Evolutionary conservation across 1,284 basidiomycete species (phyloP).

Genomic region (Marasmius tenuissimus): DNA sequence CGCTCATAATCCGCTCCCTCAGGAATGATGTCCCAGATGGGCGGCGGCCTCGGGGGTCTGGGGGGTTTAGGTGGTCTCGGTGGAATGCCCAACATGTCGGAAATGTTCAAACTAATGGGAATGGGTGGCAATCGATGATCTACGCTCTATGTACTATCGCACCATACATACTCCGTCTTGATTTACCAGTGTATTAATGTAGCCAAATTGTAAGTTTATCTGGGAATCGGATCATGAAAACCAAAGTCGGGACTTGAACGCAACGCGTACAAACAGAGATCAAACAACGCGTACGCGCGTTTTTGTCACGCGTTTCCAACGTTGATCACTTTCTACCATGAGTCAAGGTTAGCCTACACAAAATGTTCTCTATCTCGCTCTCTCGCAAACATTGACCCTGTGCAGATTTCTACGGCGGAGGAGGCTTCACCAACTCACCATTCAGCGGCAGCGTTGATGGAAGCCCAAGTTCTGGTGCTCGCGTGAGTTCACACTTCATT

Average conservation of each 20-base stretch:
- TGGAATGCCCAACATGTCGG: constrained; percentile 61
- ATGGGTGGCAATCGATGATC: constrained; percentile 51
- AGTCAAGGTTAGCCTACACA: not conserved
- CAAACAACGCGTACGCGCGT: not conserved
- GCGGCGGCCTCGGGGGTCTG: constrained; percentile 51
- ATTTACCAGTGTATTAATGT: not conserved
- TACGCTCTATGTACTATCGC: not conserved
- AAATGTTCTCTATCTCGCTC: not conserved
- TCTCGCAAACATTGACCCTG: not conserved
- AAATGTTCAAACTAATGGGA: constrained; percentile 87
- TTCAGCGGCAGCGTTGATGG: constrained; percentile 1
- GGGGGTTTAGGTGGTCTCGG: constrained; percentile 60
- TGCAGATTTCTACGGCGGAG: constrained; percentile 1
- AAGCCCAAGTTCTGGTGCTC: not conserved
- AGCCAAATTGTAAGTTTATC: not conserved
- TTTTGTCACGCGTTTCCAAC: not conserved
- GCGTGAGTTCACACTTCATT: not conserved
- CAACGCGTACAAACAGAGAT: not conserved
- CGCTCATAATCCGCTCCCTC: constrained; percentile 5
- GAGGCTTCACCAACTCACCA: not conserved
- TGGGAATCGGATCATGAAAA: not conserved
- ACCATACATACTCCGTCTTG: not conserved
- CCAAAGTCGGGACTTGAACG: not conserved
- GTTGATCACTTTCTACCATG: not conserved
- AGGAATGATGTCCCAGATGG: constrained; percentile 89